Conservation (phyloP, 192 early-diverging fungal species). For the Phlyctochytrium bullatum region DNA sequence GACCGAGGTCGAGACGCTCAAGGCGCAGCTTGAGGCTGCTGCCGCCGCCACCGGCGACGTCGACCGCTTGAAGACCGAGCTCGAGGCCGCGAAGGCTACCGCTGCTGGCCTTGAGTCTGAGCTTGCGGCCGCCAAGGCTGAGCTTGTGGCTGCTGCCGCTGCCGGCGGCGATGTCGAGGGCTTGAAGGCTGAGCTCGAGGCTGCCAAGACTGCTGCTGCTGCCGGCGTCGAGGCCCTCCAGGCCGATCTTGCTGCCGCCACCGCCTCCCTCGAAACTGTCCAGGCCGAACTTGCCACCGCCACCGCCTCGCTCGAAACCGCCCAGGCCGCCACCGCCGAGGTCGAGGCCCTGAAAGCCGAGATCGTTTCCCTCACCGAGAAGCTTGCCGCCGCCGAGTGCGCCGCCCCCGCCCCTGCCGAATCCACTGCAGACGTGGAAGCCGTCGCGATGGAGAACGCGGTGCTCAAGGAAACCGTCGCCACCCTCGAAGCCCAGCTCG, state of each 20-base stretch:
- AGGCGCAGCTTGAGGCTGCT: background rate
- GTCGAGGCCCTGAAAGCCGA: background rate
- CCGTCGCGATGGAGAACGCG: background rate
- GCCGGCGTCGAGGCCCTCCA: background rate
- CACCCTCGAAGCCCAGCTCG: conserved; percentile 3
- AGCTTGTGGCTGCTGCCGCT: no score
- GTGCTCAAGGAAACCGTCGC: background rate
- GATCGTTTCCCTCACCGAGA: background rate
- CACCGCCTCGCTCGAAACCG: no score
- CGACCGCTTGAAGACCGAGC: background rate
- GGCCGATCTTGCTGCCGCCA: background rate
- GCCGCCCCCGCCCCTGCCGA: no score
- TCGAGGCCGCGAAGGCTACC: background rate
- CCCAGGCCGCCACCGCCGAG: background rate
- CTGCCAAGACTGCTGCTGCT: no score
- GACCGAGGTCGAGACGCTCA: background rate
- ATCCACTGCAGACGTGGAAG: no score
- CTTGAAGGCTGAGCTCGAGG: no score
- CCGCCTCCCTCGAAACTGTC: background rate
- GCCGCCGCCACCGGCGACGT: background rate
- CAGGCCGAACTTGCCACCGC: background rate
- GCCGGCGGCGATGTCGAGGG: background rate
- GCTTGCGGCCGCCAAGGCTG: background rate
- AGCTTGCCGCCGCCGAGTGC: background rate
- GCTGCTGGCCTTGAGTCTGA: background rate